Evolutionary conservation across 805 yeast species (phyloP).

Genomic region (Saturnispora galanensis): DNA sequence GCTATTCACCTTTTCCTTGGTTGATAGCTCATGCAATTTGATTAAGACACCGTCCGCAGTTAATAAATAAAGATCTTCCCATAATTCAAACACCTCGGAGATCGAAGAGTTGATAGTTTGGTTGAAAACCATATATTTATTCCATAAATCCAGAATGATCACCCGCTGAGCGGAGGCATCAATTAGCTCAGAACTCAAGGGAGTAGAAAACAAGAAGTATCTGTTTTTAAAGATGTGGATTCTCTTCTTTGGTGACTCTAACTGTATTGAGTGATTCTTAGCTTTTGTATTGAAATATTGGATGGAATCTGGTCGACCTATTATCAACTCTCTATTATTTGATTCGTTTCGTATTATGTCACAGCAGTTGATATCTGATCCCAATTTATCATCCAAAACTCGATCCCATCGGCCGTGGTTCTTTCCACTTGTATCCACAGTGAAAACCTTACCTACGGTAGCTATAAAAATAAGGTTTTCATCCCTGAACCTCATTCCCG

Average conservation of each 20-base stretch:
- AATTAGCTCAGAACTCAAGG: constrained; percentile 29
- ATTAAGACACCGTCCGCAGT: constrained; percentile 71
- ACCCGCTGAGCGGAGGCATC: constrained; percentile 39
- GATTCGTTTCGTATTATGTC: constrained; percentile 24
- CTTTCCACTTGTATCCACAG: constrained; percentile 70
- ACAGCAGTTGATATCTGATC: constrained; percentile 42
- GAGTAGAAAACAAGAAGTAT: constrained; percentile 41
- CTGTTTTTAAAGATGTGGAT: constrained; percentile 34
- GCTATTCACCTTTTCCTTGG: constrained; percentile 59
- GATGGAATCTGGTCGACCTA: constrained; percentile 55
- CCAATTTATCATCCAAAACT: constrained; percentile 35
- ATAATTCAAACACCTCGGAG: constrained; percentile 44
- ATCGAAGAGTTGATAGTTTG: constrained; percentile 60
- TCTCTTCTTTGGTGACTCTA: constrained; percentile 48
- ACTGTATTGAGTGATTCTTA: constrained; percentile 42
- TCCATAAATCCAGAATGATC: constrained; percentile 56
- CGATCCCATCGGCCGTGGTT: constrained; percentile 55
- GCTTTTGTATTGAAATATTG: constrained; percentile 51
- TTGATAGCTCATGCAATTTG: constrained; percentile 53
- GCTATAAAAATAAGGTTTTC: constrained; percentile 54
- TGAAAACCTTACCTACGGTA: constrained; percentile 61
- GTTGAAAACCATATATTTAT: constrained; percentile 62
- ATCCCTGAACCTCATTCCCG: constrained; percentile 56
- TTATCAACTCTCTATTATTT: constrained; percentile 34
- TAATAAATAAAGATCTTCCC: constrained; percentile 51